Base-by-base conservation (phyloP, 495 filamentous ascomycete genomes). In the Penicillium goetzii region DNA sequence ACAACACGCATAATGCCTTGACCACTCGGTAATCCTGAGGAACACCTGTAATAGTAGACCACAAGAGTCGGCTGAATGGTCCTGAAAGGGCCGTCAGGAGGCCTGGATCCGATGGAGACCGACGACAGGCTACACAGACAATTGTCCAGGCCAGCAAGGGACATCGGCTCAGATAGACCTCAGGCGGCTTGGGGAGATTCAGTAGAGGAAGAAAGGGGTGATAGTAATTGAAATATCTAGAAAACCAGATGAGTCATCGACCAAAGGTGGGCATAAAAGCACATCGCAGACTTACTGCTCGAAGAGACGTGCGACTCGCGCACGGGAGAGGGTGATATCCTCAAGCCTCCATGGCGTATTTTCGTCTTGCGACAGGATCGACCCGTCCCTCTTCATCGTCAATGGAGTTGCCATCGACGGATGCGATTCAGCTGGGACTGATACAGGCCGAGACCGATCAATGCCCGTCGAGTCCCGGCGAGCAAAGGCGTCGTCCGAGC, bases 101-200 rank as follows among this genome's bases (percentile, higher is more conserved):
- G n/a, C 80, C 79, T 0, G 88, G 85, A 52, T 94, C 90, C 1
- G 80, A 78, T 32, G 81, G 80, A 62, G 87, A 93, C 30, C 91
- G 88, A 43, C 93, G 86, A 54, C 91, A 87, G 17, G 92, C 93
- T 61, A 96, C 87, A 43, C 89, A 86, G 53, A 96, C 84, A 55
- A 97, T 91, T 55, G 88, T 84, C 93, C 93, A 97, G 68, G 93
- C 95, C 9, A 96, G 84, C 28, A 97, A 77, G 25, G 88, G 87
- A 62, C 88, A 88, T 65, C 89, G 86, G 62, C 88, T 85, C 63
- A 89, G 86, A 74, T 92, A 96, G 56, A 89, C 82, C 23, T 95
- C 91, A 25, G 92, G 88, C 1, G 85, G 80, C 72, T 89, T 88
- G 36, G 84, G 68, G 7, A 87, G 85, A 67, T 91, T 90, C 56